These are phyloP conservation scores for Pigoraptor vietnamica DNA, from an alignment of 78 protist genomes.

Conservation along the genomic window DNA sequence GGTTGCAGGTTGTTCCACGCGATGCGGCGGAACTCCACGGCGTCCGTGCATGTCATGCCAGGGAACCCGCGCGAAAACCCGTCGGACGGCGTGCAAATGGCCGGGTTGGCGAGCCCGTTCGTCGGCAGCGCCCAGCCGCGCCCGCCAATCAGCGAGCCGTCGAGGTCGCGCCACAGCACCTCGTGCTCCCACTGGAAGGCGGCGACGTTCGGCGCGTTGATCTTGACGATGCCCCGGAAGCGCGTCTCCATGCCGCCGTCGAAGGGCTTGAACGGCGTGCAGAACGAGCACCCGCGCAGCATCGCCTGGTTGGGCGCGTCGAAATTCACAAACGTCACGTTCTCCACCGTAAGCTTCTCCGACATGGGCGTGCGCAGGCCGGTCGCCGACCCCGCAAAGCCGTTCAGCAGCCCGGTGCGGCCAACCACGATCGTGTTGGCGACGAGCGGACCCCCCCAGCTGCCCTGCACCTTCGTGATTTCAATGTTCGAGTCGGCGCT, in stretches of 20 bases:
- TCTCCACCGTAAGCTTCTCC: not conserved
- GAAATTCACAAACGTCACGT: not conserved
- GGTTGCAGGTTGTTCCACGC: not conserved
- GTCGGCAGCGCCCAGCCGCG: not conserved
- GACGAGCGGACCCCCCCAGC: not conserved
- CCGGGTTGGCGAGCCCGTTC: not conserved
- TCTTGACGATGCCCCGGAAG: not conserved
- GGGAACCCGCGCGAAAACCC: not conserved
- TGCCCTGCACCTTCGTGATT: not conserved
- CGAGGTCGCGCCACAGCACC: not conserved
- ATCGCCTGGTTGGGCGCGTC: not conserved
- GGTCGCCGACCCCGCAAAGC: not conserved
- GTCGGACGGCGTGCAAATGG: not conserved
- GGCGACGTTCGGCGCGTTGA: not conserved
- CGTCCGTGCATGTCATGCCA: not conserved
- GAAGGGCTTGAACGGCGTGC: not conserved
- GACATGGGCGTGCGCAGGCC: not conserved
- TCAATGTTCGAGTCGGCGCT: not conserved
- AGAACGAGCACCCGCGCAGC: not conserved
- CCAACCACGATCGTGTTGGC: not conserved
- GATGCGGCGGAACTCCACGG: not conserved
- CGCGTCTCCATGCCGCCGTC: not conserved
- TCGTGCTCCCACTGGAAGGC: not conserved
- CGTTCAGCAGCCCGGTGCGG: not conserved
- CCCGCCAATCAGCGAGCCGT: constrained; percentile 5